Evolutionary conservation across 148 eudicot genomes (phyloP), one percentile per base, ranked within the genome.

Genomic region (Suaeda aralocaspica): DNA sequence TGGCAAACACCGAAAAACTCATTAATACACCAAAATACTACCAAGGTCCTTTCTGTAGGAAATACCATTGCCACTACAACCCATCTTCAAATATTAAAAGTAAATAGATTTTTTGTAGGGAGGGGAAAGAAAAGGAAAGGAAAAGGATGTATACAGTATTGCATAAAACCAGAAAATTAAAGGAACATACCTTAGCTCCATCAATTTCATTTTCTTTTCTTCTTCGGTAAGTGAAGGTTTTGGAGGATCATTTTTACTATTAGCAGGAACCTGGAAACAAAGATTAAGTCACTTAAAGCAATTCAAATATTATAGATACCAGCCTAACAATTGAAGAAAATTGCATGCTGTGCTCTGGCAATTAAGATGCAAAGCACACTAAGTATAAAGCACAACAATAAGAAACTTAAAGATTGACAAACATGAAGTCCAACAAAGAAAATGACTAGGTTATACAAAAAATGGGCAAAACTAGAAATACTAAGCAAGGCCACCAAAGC

Each of bases 191-290:
- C 92, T 94, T 39, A 91, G 82, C 75, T 94, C 99, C 61, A 81
- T 83, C 62, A 88, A 77, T 82, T 94, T 94, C 60, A 80, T 78
- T 82, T 78, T 89, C 78, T 86, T 84, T 77, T 91, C 97, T 82
- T 94, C 99, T 57, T 96, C 93, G 49, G 96, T 88, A 50, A 94
- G 87, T 24, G 89, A 70, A 78, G 91, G 85, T 73, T 87, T 88
- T 24, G 92, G 85, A 76, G 88, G 85, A 74, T 80, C 87, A 24
- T 56, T 64, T 65, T 82, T 82, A 46, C 86, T 68, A 66, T 73
- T 82, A 44, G 81, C 85, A 67, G 96, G 85, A 41, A 89, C 93
- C 98, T 94, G 69, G 33, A 24, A 48, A 82, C 34, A 70, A 2
- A 57, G 46, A 0, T n/a, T 12, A 46, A 46, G 50, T 19, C 3